phyloP scores from a whole-genome alignment of 768 basidiomycete genomes.

The Suillus brevipes region DNA sequence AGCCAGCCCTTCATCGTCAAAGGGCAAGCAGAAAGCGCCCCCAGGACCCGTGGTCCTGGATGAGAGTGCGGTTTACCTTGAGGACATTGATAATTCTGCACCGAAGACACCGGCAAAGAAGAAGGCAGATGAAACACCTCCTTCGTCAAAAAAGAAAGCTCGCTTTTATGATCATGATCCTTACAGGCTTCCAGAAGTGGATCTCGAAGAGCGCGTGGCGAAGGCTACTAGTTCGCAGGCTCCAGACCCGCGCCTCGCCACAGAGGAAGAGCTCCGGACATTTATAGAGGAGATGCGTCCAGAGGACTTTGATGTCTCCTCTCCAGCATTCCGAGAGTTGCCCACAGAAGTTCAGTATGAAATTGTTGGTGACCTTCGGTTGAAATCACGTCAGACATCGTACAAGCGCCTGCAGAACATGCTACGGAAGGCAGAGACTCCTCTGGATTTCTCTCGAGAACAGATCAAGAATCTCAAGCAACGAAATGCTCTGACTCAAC shows the following conservation, averaged over 20 bases:
- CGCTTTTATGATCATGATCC: slow-evolving; percentile 84
- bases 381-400: slow-evolving; percentile 94
- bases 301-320: slow-evolving; percentile 91
- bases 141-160: slow-evolving; percentile 57
- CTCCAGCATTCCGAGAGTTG: slow-evolving; percentile 85
- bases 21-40: slow-evolving; percentile 48
- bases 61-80: slow-evolving; percentile 81
- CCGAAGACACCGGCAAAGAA: slow-evolving; percentile 51
- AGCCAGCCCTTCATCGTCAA: slow-evolving; percentile 27
- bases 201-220: slow-evolving; percentile 62
- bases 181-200: slow-evolving; percentile 85
- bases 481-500: slow-evolving; percentile 89
- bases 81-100: slow-evolving; percentile 67
- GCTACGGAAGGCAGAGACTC: slow-evolving; percentile 74
- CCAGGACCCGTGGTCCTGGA: slow-evolving; percentile 55
- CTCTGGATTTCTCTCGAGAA: slow-evolving; percentile 94
- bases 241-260: slow-evolving; percentile 92
- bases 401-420: slow-evolving; percentile 90
- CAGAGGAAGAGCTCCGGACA: slow-evolving; percentile 87
- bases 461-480: slow-evolving; percentile 91
- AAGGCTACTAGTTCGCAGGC: slow-evolving; percentile 58
- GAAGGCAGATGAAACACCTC: slow-evolving; percentile 34
- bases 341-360: slow-evolving; percentile 98
- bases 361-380: slow-evolving; percentile 92
- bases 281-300: slow-evolving; percentile 98